These are phyloP conservation scores for Hyaloperonospora arabidopsidis DNA, from an alignment of 352 stramenopile species.

Conservation along the genomic window DNA sequence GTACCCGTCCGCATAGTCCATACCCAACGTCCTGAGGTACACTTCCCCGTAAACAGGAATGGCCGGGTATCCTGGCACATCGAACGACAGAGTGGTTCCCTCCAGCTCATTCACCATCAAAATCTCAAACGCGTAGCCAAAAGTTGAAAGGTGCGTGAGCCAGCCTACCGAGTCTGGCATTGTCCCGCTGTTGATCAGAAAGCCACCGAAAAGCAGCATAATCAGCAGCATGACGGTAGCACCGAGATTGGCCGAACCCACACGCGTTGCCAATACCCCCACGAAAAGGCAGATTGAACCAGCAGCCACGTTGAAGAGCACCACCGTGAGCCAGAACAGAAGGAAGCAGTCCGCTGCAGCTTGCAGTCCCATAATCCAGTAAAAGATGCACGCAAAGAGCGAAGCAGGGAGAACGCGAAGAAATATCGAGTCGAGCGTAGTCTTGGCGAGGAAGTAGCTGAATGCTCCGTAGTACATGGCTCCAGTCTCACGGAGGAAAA, in stretches of 20 bases:
- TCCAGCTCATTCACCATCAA: slow-evolving; percentile 82
- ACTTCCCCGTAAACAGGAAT: slow-evolving; percentile 79
- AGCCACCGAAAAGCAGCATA: slow-evolving; percentile 82
- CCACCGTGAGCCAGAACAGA: slow-evolving; percentile 58
- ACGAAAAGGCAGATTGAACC: slow-evolving; percentile 75
- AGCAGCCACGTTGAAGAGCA: slow-evolving; percentile 75
- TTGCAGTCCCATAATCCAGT: slow-evolving; percentile 82
- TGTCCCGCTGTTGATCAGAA: slow-evolving; percentile 75
- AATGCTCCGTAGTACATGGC: slow-evolving; percentile 77
- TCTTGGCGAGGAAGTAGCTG: slow-evolving; percentile 77
- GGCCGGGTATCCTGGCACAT: slow-evolving; percentile 62
- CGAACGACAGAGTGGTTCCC: slow-evolving; percentile 60
- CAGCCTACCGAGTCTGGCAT: slow-evolving; percentile 57
- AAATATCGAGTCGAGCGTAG: slow-evolving; percentile 58
- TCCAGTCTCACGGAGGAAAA: slow-evolving; percentile 73
- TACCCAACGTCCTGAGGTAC: slow-evolving; percentile 77
- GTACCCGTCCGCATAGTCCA: slow-evolving; percentile 69
- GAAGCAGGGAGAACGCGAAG: slow-evolving; percentile 65
- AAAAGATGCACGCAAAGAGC: slow-evolving; percentile 77
- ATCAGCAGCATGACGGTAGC: slow-evolving; percentile 73
- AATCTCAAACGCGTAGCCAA: slow-evolving; percentile 83
- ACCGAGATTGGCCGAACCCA: slow-evolving; percentile 62
- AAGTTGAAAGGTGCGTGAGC: slow-evolving; percentile 80
- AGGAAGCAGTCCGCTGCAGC: slow-evolving; percentile 46
- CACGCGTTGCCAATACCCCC: slow-evolving; percentile 47